Evolutionary conservation across 2,329 filamentous ascomycete species (phyloP).

Genomic region (Fusarium neocosmosporiellum): DNA sequence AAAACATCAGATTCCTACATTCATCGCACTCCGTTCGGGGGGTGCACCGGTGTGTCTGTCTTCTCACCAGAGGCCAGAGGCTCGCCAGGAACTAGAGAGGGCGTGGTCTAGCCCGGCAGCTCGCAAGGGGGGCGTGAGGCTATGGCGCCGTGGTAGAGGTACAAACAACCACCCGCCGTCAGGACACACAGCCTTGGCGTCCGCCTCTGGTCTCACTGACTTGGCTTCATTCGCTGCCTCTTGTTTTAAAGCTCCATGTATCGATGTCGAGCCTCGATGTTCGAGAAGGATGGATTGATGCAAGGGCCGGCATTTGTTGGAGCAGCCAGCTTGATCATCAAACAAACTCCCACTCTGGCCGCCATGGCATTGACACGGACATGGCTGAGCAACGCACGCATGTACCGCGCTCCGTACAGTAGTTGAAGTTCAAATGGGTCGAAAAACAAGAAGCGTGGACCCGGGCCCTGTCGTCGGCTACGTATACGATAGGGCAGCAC

Average conservation of each 20-base stretch:
- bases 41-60: conserved; percentile 22
- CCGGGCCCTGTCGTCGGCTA: conserved; percentile 36
- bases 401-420: conserved; percentile 6
- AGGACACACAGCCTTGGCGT: conserved; percentile 33
- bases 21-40: conserved; percentile 26
- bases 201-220: conserved; percentile 19
- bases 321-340: not conserved
- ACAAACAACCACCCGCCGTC: conserved; percentile 21
- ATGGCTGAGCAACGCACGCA: conserved; percentile 21
- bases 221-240: conserved; percentile 17
- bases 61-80: conserved; percentile 12
- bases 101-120: conserved; percentile 32
- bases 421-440: conserved; percentile 29
- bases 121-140: conserved; percentile 25
- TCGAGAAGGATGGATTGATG: conserved; percentile 26
- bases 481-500: conserved; percentile 37
- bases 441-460: conserved; percentile 34
- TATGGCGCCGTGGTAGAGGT: conserved; percentile 21
- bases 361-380: conserved; percentile 12
- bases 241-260: conserved; percentile 4
- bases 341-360: not conserved
- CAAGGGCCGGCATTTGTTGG: conserved; percentile 10
- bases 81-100: conserved; percentile 23
- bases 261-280: conserved; percentile 18
- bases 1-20: conserved; percentile 41